These are phyloP conservation scores for Lipomyces japonicus DNA, from an alignment of 805 yeast species.

Conservation along the genomic window DNA sequence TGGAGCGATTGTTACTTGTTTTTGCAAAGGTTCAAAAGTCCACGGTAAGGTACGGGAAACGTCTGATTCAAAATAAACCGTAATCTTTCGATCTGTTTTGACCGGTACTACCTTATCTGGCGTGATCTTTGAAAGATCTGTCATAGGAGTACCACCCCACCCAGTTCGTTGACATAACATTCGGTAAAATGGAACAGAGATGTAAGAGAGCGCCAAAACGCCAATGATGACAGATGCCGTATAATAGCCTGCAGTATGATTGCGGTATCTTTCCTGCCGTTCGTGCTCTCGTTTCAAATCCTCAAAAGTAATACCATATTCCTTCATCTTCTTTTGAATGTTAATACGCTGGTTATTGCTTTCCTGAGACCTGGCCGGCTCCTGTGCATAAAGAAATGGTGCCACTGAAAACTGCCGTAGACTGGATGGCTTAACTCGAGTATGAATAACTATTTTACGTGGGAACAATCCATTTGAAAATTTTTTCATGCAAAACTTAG, in stretches of 20 bases:
- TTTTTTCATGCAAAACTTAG: too few relatives aligned
- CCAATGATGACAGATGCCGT: conserved; percentile 63
- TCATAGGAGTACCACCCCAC: conserved; percentile 92
- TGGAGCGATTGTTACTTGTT: conserved; percentile 87
- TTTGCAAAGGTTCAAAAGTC: conserved; percentile 91
- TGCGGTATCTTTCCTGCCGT: conserved; percentile 38
- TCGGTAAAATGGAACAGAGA: conserved; percentile 89
- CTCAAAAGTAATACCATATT: conserved; percentile 17
- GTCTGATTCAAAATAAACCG: conserved; percentile 86
- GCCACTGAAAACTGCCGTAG: too few relatives aligned
- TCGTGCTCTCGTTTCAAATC: conserved; percentile 20
- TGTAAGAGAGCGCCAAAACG: conserved; percentile 75
- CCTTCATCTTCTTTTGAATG: conserved; percentile 5
- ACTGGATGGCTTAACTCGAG: too few relatives aligned
- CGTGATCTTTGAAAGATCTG: conserved; percentile 75
- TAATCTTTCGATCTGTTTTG: conserved; percentile 73
- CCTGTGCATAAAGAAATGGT: too few relatives aligned
- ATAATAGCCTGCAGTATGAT: conserved; percentile 60
- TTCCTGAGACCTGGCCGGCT: too few relatives aligned
- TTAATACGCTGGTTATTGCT: too few relatives aligned
- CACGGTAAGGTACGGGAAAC: conserved; percentile 89
- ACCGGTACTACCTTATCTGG: conserved; percentile 86
- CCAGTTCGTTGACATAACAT: conserved; percentile 93
- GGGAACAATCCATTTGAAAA: too few relatives aligned
- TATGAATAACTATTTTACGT: too few relatives aligned